Conservation (phyloP, 2,329 filamentous ascomycete species). For the Arthrobotrys pseudoclavata region DNA sequence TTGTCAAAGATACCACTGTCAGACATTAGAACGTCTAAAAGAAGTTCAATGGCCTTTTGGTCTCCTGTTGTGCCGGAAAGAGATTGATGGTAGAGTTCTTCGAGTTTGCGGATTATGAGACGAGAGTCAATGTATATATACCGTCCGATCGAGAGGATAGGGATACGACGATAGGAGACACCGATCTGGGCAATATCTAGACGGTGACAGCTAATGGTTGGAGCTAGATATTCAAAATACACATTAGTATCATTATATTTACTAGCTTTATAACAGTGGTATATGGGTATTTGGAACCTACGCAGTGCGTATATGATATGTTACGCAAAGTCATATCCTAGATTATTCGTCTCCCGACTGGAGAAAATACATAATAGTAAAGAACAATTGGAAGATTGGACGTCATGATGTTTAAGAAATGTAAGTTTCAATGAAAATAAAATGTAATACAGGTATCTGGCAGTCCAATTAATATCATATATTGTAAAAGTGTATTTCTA, state of each 20-base stretch:
- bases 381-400: conserved; percentile 69
- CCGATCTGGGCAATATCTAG: conserved; percentile 75
- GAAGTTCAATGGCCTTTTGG: conserved; percentile 69
- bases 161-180: conserved; percentile 78
- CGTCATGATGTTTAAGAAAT: neutral
- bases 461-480: too few species aligned
- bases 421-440: too few species aligned
- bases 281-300: conserved; percentile 66
- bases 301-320: conserved; percentile 77
- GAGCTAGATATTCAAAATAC: conserved; percentile 67
- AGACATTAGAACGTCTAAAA: conserved; percentile 72
- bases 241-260: too few species aligned
- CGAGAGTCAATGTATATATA: conserved; percentile 79
- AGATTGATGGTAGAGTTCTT: conserved; percentile 69
- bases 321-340: conserved; percentile 78
- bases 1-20: conserved; percentile 70
- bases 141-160: conserved; percentile 75
- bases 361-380: conserved; percentile 77
- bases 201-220: conserved; percentile 76
- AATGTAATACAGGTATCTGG: too few species aligned
- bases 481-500: too few species aligned
- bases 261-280: too few species aligned
- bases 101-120: conserved; percentile 76
- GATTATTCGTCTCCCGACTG: conserved; percentile 74
- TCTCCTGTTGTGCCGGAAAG: conserved; percentile 67